These are phyloP conservation scores for Cladosporium sp. DNA, from an alignment of 2,329 filamentous ascomycete genomes.

Conservation along the genomic window DNA sequence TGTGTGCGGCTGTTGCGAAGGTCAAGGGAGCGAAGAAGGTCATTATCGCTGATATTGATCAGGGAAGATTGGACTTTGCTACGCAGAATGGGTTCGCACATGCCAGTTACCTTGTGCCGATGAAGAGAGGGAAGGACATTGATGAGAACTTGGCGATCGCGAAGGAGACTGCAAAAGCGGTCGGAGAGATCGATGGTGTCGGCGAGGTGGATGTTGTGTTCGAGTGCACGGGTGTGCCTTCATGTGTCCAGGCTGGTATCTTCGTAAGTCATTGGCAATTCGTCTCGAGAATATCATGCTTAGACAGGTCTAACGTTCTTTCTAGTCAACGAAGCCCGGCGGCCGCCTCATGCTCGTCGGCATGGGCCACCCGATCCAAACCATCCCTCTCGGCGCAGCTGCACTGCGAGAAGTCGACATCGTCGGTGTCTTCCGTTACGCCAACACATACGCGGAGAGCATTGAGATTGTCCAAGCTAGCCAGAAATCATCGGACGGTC, in stretches of 20 bases:
- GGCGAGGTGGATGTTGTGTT: conserved; percentile 66
- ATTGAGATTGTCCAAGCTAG: conserved; percentile 52
- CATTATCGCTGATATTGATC: conserved; percentile 59
- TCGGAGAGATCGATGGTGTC: conserved; percentile 37
- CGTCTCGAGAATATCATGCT: not conserved
- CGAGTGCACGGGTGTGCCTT: conserved; percentile 72
- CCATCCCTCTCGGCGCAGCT: conserved; percentile 67
- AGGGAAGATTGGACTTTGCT: conserved; percentile 53
- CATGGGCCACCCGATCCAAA: conserved; percentile 75
- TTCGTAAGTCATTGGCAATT: conserved; percentile 46
- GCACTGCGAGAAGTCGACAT: conserved; percentile 73
- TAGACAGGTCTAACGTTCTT: not conserved
- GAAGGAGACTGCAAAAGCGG: conserved; percentile 45
- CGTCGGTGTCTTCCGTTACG: conserved; percentile 73
- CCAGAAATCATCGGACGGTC: conserved; percentile 47
- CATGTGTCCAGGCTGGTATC: conserved; percentile 70
- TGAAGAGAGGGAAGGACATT: conserved; percentile 43
- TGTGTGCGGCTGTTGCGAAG: conserved; percentile 55
- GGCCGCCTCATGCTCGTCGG: conserved; percentile 73
- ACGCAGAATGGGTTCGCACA: conserved; percentile 48
- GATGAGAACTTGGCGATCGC: conserved; percentile 53
- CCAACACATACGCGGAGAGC: conserved; percentile 70
- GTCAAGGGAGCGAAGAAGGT: conserved; percentile 52
- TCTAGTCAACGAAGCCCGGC: conserved; percentile 42
- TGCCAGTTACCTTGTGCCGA: conserved; percentile 41